Evolutionary conservation across 1,139 yeast species (phyloP), one percentile per base, ranked within the genome.

Genomic region (Saccharomyces hybrid): DNA sequence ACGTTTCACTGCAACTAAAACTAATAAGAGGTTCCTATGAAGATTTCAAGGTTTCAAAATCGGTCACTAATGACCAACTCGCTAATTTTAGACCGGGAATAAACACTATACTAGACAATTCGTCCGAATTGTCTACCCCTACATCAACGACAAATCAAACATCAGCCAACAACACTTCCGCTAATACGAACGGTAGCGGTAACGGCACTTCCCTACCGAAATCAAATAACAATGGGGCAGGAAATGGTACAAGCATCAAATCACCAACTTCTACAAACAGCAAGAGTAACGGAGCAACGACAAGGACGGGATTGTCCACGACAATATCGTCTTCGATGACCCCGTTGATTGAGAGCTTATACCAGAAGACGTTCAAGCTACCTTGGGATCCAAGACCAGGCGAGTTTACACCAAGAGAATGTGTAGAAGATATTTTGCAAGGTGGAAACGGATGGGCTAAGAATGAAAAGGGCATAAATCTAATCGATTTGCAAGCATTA

Each of bases 311-410:
- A 38, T 6, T 38, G 4, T 38, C 44, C 7, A 49, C 57, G 9
- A 60, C 64, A 1, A 61, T 61, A 25, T 60, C 67, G 6, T 59
- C 58, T 1, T 56, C 62, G 2, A 54, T 62, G 59, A 60, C 81
- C 60, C 85, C 85, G 0, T 71, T 80, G 1, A 75, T 84, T 8
- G 75, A 76, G 53, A 75, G 74, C 51, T 70, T 86, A 14, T 80
- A 85, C 62, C 79, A 82, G 57, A 80, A 80, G 60, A 80, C 89
- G 1, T 79, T 85, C 63, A 84, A 85, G 55, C 77, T 86, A 44
- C 79, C 88, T 0, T 89, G 96, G 96, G 90, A 86, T 62, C 82
- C 84, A 1, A 81, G 85, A 55, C 84, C 89, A 14, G 82, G 88
- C 52, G 93, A 86, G 59, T 81, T 78, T 57, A 76, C 86, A 9